phyloP scores from a whole-genome alignment of 2,329 filamentous ascomycete genomes.

The Leptographium lundbergii region DNA sequence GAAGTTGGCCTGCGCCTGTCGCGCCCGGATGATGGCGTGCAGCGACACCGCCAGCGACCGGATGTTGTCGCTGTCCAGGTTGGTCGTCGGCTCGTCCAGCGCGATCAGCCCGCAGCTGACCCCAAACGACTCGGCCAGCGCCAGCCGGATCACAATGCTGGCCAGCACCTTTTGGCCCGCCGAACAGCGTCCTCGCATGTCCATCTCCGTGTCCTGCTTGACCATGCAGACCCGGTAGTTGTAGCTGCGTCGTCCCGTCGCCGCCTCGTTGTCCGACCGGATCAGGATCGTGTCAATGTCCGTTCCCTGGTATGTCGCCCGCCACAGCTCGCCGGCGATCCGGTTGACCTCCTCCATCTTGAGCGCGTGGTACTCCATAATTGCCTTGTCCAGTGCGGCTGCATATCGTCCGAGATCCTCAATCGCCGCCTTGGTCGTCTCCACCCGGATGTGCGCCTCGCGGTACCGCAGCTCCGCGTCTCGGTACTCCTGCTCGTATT shows the following conservation, averaged over 20 bases:
- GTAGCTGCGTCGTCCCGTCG: conserved; percentile 50
- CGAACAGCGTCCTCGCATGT: conserved; percentile 96
- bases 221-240: conserved; percentile 98
- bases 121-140: conserved; percentile 91
- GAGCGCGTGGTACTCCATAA: conserved; percentile 90
- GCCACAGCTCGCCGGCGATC: conserved; percentile 94
- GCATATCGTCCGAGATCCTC: conserved; percentile 78
- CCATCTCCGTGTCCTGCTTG: conserved; percentile 95
- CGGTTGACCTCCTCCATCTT: conserved; percentile 99
- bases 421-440: conserved; percentile 83
- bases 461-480: conserved; percentile 71
- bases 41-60: conserved; percentile 73
- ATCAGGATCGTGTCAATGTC: conserved; percentile 96
- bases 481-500: conserved; percentile 81
- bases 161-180: conserved; percentile 95
- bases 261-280: conserved; percentile 74
- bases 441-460: conserved; percentile 77
- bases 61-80: conserved; percentile 92
- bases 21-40: conserved; percentile 72
- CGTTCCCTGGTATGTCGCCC: conserved; percentile 88
- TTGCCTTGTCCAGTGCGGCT: conserved; percentile 80
- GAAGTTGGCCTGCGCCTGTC: conserved; percentile 83
- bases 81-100: conserved; percentile 94
- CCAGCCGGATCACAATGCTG: conserved; percentile 92
- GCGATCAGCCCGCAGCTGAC: conserved; percentile 93